A percentile compares a stretch with the other conserved stretches of the same genome.
These are phyloP conservation scores for Erucastrum elatum DNA, from an alignment of 345 rosid species.

Conservation along the genomic window DNA sequence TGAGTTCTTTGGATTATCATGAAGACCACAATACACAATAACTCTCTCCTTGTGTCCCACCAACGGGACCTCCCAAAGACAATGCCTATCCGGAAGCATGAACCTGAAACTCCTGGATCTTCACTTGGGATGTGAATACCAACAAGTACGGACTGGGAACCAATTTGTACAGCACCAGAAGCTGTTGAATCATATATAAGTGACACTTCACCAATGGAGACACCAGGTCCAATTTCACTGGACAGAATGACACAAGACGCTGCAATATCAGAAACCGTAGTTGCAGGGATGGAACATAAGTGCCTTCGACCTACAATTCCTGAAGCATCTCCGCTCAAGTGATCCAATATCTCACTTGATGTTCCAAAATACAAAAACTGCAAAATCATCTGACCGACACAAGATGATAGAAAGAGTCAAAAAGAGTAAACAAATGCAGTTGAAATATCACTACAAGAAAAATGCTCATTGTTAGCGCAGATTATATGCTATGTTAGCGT, in stretches of 20 bases:
- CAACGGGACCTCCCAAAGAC: too few species aligned
- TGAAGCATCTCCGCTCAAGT: slow-evolving; percentile 73
- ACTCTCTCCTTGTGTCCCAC: too few species aligned
- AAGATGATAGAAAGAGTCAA: slow-evolving; percentile 28
- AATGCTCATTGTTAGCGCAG: too few species aligned
- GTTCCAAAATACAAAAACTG: slow-evolving; percentile 94
- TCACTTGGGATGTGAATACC: slow-evolving; percentile 65
- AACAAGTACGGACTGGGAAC: slow-evolving; percentile 87
- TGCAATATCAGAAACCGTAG: too few species aligned
- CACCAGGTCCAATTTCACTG: slow-evolving; percentile 80
- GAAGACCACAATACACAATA: too few species aligned
- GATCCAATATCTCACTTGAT: slow-evolving; percentile 94
- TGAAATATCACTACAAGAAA: too few species aligned
- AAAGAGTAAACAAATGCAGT: slow-evolving; percentile 12
- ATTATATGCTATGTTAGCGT: too few species aligned
- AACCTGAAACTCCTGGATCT: slow-evolving; percentile 43
- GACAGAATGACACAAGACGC: too few species aligned
- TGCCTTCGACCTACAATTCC: too few species aligned
- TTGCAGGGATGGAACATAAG: too few species aligned
- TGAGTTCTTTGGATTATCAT: too few species aligned
- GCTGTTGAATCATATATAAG: slow-evolving; percentile 79
- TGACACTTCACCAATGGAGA: slow-evolving; percentile 91
- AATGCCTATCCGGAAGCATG: too few species aligned
- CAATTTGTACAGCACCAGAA: slow-evolving; percentile 75
- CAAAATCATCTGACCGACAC: slow-evolving; percentile 64